Evolutionary conservation across 768 basidiomycete species (phyloP).

Genomic region (Boletus reticuloceps): DNA sequence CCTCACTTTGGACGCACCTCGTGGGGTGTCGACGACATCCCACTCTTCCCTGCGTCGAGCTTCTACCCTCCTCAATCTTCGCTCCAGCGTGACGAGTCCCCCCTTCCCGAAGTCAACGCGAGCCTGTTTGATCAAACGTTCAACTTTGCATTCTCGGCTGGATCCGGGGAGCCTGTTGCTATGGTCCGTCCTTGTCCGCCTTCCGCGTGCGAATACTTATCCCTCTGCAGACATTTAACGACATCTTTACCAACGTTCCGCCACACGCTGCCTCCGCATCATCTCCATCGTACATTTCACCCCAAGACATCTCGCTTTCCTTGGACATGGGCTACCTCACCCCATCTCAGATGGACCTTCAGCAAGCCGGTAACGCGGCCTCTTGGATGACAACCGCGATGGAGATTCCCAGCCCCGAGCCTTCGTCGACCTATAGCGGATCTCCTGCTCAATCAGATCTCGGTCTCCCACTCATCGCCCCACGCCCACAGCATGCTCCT

Average conservation of each 20-base stretch:
- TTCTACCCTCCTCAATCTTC: slow-evolving; percentile 17
- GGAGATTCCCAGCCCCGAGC: slow-evolving; percentile 26
- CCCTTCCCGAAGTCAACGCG: slow-evolving; percentile 49
- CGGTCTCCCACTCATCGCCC: slow-evolving; percentile 27
- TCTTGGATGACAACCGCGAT: slow-evolving; percentile 15
- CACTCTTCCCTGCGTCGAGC: slow-evolving; percentile 16
- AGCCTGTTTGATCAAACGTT: slow-evolving; percentile 48
- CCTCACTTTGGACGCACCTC: slow-evolving; percentile 33
- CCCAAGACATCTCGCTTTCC: slow-evolving; percentile 15
- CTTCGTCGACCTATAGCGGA: slow-evolving; percentile 44
- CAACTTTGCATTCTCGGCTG: slow-evolving; percentile 27
- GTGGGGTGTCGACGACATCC: slow-evolving; percentile 26
- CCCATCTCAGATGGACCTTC: slow-evolving; percentile 8
- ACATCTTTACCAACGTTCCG: slow-evolving; percentile 23
- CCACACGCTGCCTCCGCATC: slow-evolving; percentile 15
- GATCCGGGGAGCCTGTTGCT: slow-evolving; percentile 4
- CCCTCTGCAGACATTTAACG: slow-evolving; percentile 17
- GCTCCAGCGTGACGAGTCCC: slow-evolving; percentile 44
- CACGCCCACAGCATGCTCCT: slow-evolving; percentile 21
- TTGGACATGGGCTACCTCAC: slow-evolving; percentile 2
- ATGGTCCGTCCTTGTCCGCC: slow-evolving; percentile 9
- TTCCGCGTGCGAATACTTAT: not conserved
- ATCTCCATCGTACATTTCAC: slow-evolving; percentile 17
- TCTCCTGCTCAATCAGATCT: slow-evolving; percentile 37
- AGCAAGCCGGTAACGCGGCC: not conserved